phyloP scores from a whole-genome alignment of 208 protist genomes.

The Wallacemonas sp. region DNA sequence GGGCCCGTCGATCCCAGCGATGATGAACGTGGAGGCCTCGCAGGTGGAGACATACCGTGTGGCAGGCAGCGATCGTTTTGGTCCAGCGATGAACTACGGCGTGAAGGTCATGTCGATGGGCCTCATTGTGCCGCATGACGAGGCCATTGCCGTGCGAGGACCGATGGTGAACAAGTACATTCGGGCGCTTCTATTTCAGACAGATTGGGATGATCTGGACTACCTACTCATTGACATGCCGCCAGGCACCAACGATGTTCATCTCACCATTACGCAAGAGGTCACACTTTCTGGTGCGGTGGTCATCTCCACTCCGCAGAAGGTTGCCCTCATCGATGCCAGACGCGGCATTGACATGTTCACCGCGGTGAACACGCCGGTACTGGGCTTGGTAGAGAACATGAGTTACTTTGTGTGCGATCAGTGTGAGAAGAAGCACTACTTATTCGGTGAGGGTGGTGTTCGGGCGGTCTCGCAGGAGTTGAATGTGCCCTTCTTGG shows the following conservation, averaged over 20 bases:
- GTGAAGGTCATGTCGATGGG: slow-evolving; percentile 94
- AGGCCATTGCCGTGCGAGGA: slow-evolving; percentile 90
- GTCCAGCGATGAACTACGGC: slow-evolving; percentile 87
- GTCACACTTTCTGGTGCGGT: slow-evolving; percentile 92
- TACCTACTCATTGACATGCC: slow-evolving; percentile 93
- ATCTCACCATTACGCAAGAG: slow-evolving; percentile 91
- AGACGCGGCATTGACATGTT: slow-evolving; percentile 95
- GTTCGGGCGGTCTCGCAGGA: slow-evolving; percentile 85
- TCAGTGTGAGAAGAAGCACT: slow-evolving; percentile 80
- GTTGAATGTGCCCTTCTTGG: slow-evolving; percentile 89
- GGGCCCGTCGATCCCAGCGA: slow-evolving; percentile 86
- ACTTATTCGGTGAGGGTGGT: slow-evolving; percentile 94
- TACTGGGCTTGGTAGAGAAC: slow-evolving; percentile 97
- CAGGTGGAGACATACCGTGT: slow-evolving; percentile 88
- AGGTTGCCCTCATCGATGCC: slow-evolving; percentile 93
- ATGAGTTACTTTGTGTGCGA: slow-evolving; percentile 97
- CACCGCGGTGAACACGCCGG: slow-evolving; percentile 93
- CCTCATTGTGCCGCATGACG: slow-evolving; percentile 82
- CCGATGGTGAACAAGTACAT: slow-evolving; percentile 93
- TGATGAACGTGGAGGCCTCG: slow-evolving; percentile 80
- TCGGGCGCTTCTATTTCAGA: slow-evolving; percentile 86
- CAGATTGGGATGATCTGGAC: slow-evolving; percentile 93
- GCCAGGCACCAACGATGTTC: slow-evolving; percentile 92
- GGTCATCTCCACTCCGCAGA: slow-evolving; percentile 96
- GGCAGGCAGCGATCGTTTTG: slow-evolving; percentile 82